Conservation (phyloP, 2,329 filamentous ascomycete species). For the Juglanconis juglandina region DNA sequence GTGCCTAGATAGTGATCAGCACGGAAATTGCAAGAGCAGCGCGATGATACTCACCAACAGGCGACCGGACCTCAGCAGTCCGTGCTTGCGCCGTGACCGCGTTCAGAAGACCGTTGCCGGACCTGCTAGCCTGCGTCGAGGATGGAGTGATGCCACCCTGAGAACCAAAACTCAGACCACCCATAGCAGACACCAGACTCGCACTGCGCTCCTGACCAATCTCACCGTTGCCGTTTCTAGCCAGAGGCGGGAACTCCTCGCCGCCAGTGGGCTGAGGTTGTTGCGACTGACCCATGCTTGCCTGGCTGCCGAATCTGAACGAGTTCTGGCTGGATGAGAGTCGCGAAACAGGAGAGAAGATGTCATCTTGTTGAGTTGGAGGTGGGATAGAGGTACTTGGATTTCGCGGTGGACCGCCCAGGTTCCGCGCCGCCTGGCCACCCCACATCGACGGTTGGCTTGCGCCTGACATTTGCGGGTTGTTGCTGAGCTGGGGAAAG, state of each 20-base stretch:
- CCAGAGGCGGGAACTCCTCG: conserved; percentile 63
- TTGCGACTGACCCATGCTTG: conserved; percentile 37
- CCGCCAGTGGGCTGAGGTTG: conserved; percentile 47
- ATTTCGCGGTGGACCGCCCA: conserved; percentile 48
- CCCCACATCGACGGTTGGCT: conserved; percentile 55
- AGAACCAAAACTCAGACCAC: conserved; percentile 42
- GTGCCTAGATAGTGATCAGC: conserved; percentile 31
- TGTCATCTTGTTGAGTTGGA: conserved; percentile 46
- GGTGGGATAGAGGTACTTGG: conserved; percentile 50
- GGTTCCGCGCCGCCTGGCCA: conserved; percentile 44
- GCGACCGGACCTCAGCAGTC: conserved; percentile 46
- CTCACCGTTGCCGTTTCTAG: conserved; percentile 54
- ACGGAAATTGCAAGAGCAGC: not conserved
- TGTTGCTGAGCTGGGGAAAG: conserved; percentile 58
- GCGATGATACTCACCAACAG: conserved; percentile 35
- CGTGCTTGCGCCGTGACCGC: conserved; percentile 60
- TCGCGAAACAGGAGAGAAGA: conserved; percentile 38
- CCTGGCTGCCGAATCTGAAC: conserved; percentile 54
- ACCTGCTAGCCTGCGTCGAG: conserved; percentile 40
- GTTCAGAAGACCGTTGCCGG: conserved; percentile 60
- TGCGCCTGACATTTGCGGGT: conserved; percentile 49
- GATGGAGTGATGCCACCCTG: conserved; percentile 39
- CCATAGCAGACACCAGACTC: conserved; percentile 51
- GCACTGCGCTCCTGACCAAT: conserved; percentile 53
- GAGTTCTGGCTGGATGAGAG: conserved; percentile 40